Evolutionary conservation across 1,284 basidiomycete genomes (phyloP), one percentile per base, ranked within the genome.

Genomic region (Schizophyllum amplum): DNA sequence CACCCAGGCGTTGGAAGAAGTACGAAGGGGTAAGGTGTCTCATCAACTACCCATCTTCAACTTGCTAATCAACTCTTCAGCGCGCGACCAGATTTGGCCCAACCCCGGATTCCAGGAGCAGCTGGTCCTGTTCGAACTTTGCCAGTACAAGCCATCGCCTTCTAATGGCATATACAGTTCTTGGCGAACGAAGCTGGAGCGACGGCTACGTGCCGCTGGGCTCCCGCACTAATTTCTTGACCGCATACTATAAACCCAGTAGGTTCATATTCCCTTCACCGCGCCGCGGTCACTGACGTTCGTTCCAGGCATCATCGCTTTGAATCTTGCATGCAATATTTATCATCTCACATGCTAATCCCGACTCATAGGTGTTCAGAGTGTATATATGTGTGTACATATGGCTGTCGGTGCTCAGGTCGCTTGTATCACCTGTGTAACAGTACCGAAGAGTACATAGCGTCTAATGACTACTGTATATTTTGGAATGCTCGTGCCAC

Each of bases 51-150:
- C 63, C 53, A 60, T 52, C 7, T 53, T 53, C 53, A 53, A 48
- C 50, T 56, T 58, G 54, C 60, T 48, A 17, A 42, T 2, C 13
- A 54, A 24, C 13, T 50, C 52, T 52, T 4, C 62, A 88, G 87
- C 80, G 55, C 85, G 88, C 55, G 84, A 87, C 67, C 86, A 90
- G 66, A 86, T 89, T 48, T 89, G 88, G 86, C 79, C 82, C 53
- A 87, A 84, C 61, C 79, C 83, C 13, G 87, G 88, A 49, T 90
- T 91, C 69, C 78, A 86, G 60, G 85, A 90, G 69, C 87, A 90
- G 65, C 77, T 90, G 26, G 83, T 87, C 24, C 71, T 91, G 53
- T 91, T 87, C 59, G 84, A 86, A 65, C 74, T 90, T 27, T 91
- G 88, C 68, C 75, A 78, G 64, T 91, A 90, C 59, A 73, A 75